Base-by-base conservation (phyloP, 2,329 filamentous ascomycete species). In the Penicillium sp. region DNA sequence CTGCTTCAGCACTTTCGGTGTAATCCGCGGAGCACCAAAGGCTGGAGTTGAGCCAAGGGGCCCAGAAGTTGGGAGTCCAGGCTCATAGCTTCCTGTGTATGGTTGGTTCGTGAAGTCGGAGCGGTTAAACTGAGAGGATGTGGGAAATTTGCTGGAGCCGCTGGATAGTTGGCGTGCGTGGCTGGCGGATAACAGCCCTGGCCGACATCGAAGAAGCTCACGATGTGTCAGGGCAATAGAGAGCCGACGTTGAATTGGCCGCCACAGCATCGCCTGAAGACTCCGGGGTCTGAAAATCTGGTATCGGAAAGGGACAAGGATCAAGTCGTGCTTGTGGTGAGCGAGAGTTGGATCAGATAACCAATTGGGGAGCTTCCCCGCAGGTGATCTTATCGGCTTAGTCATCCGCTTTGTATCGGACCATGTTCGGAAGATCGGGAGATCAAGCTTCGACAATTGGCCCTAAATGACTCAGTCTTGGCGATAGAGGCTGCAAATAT, bases 1-100 rank as follows among this genome's bases (percentile, higher is more conserved):
- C 69, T 91, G 87, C 80, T 98, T 97, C 67, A 99, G 81, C 65
- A 80, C 77, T 64, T 81, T 83, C 8, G 86, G 86, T 10, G 86
- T 88, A 52, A 88, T 78, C 51, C 79, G 79, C 31, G 83, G 82
- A 29, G 80, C 80, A 56, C 84, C 84, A 59, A 84, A 82, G 33
- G 79, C 79, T 57, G 82, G 82, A 10, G 84, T 81, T 58, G 82
- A 83, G 37, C 81, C 82, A 54, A 90, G 73, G n/a, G 87, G 87
- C 0, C 87, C 87, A 26, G 80, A 76, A 16, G 85, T 88, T 3
- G 85, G 85, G 51, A 81, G 75, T 6, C 82, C 83, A 6, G 86
- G 76, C 67, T 89, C 87, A 75, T 89, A 89, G 60, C 79, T 81
- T 44, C 82, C 80, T 9, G 84, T 85, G 70, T 82, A 89, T 19